phyloP scores from a whole-genome alignment of 495 filamentous ascomycete genomes.

The Xylaria nigripes region DNA sequence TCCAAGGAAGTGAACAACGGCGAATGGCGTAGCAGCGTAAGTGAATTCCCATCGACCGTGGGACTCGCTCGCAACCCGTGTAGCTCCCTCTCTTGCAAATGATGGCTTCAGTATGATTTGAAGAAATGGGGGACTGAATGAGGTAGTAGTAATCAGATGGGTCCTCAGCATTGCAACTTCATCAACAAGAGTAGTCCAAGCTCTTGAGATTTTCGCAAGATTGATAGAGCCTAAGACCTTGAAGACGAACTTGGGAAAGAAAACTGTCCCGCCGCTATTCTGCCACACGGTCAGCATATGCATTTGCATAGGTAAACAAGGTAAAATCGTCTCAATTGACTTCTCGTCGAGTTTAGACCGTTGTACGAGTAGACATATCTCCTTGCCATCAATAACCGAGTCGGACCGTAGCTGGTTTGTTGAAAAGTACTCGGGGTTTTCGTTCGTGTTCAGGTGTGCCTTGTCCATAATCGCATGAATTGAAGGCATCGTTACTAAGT shows the following conservation, averaged over 20 bases:
- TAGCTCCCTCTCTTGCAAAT: conserved; percentile 8
- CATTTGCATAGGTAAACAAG: conserved; percentile 61
- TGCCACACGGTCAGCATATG: conserved; percentile 65
- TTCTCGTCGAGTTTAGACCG: conserved; percentile 25
- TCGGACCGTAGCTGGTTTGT: neutral
- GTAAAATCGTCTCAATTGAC: conserved; percentile 48
- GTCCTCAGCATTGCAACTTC: conserved; percentile 56
- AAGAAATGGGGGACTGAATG: conserved; percentile 39
- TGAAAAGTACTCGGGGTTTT: neutral
- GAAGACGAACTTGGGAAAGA: conserved; percentile 59
- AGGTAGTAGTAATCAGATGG: conserved; percentile 43
- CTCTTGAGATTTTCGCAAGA: conserved; percentile 27
- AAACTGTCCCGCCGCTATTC: conserved; percentile 49
- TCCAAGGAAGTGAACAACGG: conserved; percentile 6
- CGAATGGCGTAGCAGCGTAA: conserved; percentile 11
- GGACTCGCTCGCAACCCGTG: neutral
- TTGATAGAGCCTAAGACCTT: conserved; percentile 29
- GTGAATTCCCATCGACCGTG: conserved; percentile 10
- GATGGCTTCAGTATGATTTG: conserved; percentile 40
- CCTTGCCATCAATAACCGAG: conserved; percentile 26
- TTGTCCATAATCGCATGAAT: conserved; percentile 45
- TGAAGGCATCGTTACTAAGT: conserved; percentile 57
- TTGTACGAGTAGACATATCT: conserved; percentile 23
- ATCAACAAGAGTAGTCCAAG: conserved; percentile 50
- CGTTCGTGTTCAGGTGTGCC: conserved; percentile 5